A percentile compares a stretch with the other conserved stretches of the same genome.
Evolutionary conservation across 345 rosid genomes (phyloP).

Genomic region (Clarkia xantiana): DNA sequence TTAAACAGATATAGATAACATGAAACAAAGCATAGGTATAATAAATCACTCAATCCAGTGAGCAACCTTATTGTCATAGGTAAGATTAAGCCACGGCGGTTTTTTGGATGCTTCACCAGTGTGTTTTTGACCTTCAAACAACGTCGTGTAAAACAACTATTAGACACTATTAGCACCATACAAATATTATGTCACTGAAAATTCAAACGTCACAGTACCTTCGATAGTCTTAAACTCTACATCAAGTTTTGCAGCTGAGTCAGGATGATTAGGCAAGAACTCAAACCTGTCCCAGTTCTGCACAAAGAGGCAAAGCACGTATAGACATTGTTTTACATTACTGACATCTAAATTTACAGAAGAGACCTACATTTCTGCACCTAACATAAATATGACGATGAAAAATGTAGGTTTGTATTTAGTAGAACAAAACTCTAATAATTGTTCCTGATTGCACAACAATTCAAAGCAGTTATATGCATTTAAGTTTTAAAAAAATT

Average conservation of each 20-base stretch:
- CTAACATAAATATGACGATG: too few relatives aligned
- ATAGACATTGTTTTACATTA: not conserved
- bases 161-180: not conserved
- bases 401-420: too few relatives aligned
- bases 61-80: constrained; percentile 12
- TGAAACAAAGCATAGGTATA: not conserved
- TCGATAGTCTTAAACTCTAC: constrained; percentile 48
- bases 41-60: not conserved
- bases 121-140: constrained; percentile 43
- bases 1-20: constrained; percentile 3
- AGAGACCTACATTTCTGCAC: not conserved
- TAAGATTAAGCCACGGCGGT: constrained; percentile 84
- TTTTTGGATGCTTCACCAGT: constrained; percentile 73
- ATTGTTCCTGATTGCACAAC: too few relatives aligned
- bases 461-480: too few relatives aligned
- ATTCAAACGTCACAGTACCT: constrained; percentile 17
- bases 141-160: not conserved
- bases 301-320: not conserved
- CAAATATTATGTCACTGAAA: not conserved
- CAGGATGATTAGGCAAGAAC: constrained; percentile 51
- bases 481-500: too few relatives aligned
- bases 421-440: too few relatives aligned
- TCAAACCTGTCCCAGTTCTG: constrained; percentile 52
- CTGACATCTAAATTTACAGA: not conserved
- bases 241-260: constrained; percentile 53